Conservation (phyloP, 257 asterid species). For the Dorcoceras hygrometricum region DNA sequence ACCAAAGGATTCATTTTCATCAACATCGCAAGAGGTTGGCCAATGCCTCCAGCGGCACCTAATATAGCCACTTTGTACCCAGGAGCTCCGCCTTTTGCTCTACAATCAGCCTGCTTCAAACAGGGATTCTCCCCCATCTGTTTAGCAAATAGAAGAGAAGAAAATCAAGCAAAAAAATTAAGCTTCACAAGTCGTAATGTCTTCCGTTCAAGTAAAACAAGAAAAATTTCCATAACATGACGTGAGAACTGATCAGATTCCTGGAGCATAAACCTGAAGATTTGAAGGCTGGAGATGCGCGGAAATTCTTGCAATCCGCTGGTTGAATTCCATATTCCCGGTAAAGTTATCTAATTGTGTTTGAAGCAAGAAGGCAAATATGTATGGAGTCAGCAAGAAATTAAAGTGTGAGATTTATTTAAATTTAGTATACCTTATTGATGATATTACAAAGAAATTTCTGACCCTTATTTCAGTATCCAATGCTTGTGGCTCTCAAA, state of each 20-base stretch:
- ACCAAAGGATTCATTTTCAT: slow-evolving; percentile 96
- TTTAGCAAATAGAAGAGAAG: neutral
- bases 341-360: neutral
- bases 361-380: slow-evolving; percentile 15
- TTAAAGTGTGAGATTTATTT: slow-evolving; percentile 11
- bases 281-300: slow-evolving; percentile 81
- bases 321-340: slow-evolving; percentile 44
- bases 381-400: slow-evolving; percentile 16
- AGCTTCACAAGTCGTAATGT: neutral
- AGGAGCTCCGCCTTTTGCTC: slow-evolving; percentile 94
- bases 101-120: slow-evolving; percentile 59
- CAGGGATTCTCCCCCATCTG: slow-evolving; percentile 55
- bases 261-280: slow-evolving; percentile 47
- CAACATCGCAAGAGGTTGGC: slow-evolving; percentile 85
- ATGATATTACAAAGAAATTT: slow-evolving; percentile 28
- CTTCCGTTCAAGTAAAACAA: neutral
- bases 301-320: slow-evolving; percentile 71
- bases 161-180: neutral
- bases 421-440: slow-evolving; percentile 21
- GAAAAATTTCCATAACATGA: neutral
- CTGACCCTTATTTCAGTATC: slow-evolving; percentile 44
- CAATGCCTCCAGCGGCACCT: slow-evolving; percentile 98
- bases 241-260: neutral
- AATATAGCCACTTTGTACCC: slow-evolving; percentile 91
- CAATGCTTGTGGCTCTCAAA: slow-evolving; percentile 59